Base-by-base conservation (phyloP, 2,329 filamentous ascomycete genomes). In the Cercospora canescens region DNA sequence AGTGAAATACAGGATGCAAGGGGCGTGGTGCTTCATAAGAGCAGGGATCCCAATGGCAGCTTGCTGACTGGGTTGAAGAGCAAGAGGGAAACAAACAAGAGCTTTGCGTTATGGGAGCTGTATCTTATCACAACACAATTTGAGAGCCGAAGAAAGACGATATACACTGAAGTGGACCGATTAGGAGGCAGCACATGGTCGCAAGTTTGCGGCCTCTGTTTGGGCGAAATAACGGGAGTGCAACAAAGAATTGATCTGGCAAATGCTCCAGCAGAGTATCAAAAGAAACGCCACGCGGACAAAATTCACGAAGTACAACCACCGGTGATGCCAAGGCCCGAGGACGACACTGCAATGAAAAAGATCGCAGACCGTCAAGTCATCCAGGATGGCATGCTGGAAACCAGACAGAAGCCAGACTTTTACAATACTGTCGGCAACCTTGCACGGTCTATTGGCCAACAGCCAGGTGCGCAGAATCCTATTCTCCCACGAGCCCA, bases 81-180 rank as follows among this genome's bases (percentile, higher is more conserved):
- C 70, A 95, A 93, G 80, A 95, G 94, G 77, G 84, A 92, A 8
- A 84, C 91, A 9, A 88, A 92, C 67, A 89, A 91, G 86, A 86
- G 88, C 0, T 96, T 96, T 77, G 94, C 94, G 16, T 91, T 96
- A 78, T 97, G 94, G 94, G 94, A 98, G 76, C 83, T 97, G 30
- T 88, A 88, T 32, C 85, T 92, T 63, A 96, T 97, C 71, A 89
- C 91, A 39, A 86, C 90, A 64, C 86, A 88, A 62, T 94, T 91
- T 69, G 85, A 89, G 16, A 85, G 88, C n/a, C 88, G 93, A 35
- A 87, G 94, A 60, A 91, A 90, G 77, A 87, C 88, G 21, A 92
- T 98, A 63, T 97, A 92, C 78, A 88, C 89, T 65, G 94, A 98
- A 72, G 91, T 97, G 67, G 92, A 96, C 71, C 90, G 93, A 67